These are phyloP conservation scores for Murraya koenigii DNA, from an alignment of 345 rosid genomes.

Conservation along the genomic window DNA sequence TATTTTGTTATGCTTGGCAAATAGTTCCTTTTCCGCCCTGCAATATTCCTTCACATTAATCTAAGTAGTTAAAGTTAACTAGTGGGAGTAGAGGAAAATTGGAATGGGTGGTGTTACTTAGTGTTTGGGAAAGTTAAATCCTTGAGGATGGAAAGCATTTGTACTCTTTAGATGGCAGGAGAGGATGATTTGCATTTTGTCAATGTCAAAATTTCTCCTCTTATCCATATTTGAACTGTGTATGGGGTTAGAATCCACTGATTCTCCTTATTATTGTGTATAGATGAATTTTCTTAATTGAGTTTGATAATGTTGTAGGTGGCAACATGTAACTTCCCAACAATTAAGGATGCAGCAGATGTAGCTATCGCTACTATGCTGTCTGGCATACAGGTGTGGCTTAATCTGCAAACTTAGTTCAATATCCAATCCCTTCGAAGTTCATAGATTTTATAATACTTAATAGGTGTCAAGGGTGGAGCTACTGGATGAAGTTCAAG, in stretches of 20 bases:
- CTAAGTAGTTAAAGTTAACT: neutral
- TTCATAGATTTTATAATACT: constrained; percentile 9
- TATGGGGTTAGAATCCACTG: neutral
- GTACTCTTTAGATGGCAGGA: neutral
- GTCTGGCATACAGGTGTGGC: constrained; percentile 79
- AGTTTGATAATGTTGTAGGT: constrained; percentile 50
- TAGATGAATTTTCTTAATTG: neutral
- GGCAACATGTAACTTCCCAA: constrained; percentile 90
- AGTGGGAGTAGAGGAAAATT: neutral
- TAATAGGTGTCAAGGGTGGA: constrained; percentile 84
- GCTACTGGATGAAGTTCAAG: constrained; percentile 84
- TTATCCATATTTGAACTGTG: neutral
- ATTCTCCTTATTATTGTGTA: neutral
- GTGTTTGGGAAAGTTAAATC: neutral
- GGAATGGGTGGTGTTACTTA: neutral
- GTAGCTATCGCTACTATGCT: constrained; percentile 88
- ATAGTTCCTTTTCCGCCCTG: neutral
- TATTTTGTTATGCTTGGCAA: neutral
- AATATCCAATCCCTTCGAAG: constrained; percentile 16
- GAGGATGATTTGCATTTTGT: neutral
- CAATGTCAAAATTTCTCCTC: neutral
- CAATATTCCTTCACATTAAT: neutral
- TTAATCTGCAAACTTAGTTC: constrained; percentile 16
- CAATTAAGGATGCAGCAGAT: constrained; percentile 94
- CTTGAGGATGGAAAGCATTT: neutral